A percentile compares a stretch with the other conserved stretches of the same genome.
phyloP scores from a whole-genome alignment of 371 early-diverging fungal species.

The Catenaria anguillulae region DNA sequence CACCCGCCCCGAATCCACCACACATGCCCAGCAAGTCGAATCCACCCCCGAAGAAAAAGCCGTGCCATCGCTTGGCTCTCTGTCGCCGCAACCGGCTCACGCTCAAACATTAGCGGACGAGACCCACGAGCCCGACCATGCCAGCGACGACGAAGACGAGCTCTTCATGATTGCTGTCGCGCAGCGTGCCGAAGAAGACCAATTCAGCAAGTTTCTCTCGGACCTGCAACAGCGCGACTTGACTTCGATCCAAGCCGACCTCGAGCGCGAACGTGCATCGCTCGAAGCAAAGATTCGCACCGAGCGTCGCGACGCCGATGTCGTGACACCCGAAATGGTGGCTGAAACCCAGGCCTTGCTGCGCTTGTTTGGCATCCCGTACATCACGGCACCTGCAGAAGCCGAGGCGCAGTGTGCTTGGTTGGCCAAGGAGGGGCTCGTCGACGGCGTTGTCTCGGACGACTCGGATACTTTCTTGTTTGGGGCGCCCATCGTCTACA shows the following conservation, averaged over 20 bases:
- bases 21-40: too few relatives aligned
- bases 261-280: constrained; percentile 33
- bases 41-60: too few relatives aligned
- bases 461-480: constrained; percentile 95
- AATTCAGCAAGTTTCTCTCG: constrained; percentile 36
- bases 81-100: neutral
- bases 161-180: too few relatives aligned
- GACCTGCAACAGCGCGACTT: constrained; percentile 29
- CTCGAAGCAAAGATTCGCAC: constrained; percentile 36
- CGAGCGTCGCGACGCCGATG: constrained; percentile 47
- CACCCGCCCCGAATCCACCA: too few relatives aligned
- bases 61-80: too few relatives aligned
- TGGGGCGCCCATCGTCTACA: constrained; percentile 78
- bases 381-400: constrained; percentile 87
- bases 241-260: constrained; percentile 26
- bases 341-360: constrained; percentile 55
- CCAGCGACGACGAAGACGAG: too few relatives aligned
- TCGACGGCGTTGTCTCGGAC: constrained; percentile 97
- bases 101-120: neutral
- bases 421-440: constrained; percentile 45
- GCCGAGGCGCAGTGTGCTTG: constrained; percentile 96
- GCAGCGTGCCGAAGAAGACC: constrained; percentile 28
- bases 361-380: constrained; percentile 91
- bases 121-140: neutral
- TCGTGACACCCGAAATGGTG: constrained; percentile 52